Evolutionary conservation across 495 filamentous ascomycete genomes (phyloP).

Genomic region (Penicillium tannophilum): DNA sequence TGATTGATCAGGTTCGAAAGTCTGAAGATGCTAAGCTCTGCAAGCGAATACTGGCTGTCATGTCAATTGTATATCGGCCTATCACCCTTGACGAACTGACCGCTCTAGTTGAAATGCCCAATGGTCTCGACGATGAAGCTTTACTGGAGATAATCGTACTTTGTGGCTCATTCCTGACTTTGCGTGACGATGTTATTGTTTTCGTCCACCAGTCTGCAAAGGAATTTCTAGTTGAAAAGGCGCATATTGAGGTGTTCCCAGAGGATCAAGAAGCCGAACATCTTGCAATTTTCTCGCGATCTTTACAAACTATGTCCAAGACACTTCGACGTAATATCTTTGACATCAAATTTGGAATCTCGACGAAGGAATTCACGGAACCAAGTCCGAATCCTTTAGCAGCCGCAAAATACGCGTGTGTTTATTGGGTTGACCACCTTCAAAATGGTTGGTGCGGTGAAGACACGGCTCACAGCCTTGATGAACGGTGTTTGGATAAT

Average conservation of each 20-base stretch:
- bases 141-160: slow-evolving; percentile 2
- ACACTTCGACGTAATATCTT: slow-evolving; percentile 8
- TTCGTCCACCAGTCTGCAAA: slow-evolving; percentile 13
- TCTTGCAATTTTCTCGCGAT: not conserved
- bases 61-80: not conserved
- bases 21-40: slow-evolving; percentile 1
- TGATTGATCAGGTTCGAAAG: slow-evolving; percentile 1
- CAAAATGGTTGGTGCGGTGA: not conserved
- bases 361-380: not conserved
- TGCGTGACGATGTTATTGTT: slow-evolving; percentile 3
- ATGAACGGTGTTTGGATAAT: not conserved
- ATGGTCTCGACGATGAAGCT: not conserved
- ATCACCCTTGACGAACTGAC: not conserved
- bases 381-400: slow-evolving; percentile 6
- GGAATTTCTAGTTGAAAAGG: not conserved
- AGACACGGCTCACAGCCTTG: not conserved
- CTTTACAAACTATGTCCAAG: slow-evolving; percentile 1
- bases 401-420: slow-evolving; percentile 1
- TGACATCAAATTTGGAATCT: not conserved
- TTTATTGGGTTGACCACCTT: slow-evolving; percentile 8
- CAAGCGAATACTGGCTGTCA: slow-evolving; percentile 5
- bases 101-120: not conserved
- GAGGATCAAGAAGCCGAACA: not conserved
- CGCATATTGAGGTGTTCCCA: not conserved
- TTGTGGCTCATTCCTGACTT: slow-evolving; percentile 9